phyloP scores from a whole-genome alignment of 1,139 yeast species.

The Meyerozyma athensensis region DNA sequence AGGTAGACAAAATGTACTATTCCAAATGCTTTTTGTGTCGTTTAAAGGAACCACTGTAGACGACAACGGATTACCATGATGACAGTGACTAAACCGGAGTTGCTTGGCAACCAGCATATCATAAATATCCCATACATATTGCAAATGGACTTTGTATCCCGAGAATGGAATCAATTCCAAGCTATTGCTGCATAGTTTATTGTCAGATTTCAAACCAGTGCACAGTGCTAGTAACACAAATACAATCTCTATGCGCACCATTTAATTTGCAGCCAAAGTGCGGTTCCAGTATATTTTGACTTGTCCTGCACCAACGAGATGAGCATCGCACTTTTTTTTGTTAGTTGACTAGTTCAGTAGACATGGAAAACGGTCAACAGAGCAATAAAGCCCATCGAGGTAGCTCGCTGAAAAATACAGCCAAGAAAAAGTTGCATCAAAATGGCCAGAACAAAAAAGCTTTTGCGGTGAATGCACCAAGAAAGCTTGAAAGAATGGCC shows the following conservation, averaged over 20 bases:
- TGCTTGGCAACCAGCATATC: constrained; percentile 37
- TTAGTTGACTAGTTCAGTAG: background rate
- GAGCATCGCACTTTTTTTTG: constrained; percentile 3
- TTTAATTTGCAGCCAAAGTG: constrained; percentile 1
- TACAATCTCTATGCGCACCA: background rate
- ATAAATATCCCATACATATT: constrained; percentile 39
- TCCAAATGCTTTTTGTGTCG: constrained; percentile 48
- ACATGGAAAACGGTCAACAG: constrained; percentile 32
- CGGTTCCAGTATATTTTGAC: background rate
- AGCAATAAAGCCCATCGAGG: constrained; percentile 58
- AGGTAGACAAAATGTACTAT: constrained; percentile 48
- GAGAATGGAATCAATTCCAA: constrained; percentile 33
- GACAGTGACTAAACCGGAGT: constrained; percentile 52
- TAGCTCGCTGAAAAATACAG: constrained; percentile 51
- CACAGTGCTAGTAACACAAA: background rate
- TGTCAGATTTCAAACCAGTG: background rate
- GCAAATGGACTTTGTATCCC: constrained; percentile 56
- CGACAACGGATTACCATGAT: constrained; percentile 47
- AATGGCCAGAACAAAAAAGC: constrained; percentile 94
- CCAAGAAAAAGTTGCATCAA: constrained; percentile 82
- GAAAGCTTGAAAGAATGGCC: constrained; percentile 81
- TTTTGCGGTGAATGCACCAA: constrained; percentile 89
- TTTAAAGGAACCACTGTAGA: constrained; percentile 29
- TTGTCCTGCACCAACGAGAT: background rate
- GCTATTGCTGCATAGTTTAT: background rate